Evolutionary conservation across 495 filamentous ascomycete species (phyloP).

Genomic region (Delitschia confertaspora): DNA sequence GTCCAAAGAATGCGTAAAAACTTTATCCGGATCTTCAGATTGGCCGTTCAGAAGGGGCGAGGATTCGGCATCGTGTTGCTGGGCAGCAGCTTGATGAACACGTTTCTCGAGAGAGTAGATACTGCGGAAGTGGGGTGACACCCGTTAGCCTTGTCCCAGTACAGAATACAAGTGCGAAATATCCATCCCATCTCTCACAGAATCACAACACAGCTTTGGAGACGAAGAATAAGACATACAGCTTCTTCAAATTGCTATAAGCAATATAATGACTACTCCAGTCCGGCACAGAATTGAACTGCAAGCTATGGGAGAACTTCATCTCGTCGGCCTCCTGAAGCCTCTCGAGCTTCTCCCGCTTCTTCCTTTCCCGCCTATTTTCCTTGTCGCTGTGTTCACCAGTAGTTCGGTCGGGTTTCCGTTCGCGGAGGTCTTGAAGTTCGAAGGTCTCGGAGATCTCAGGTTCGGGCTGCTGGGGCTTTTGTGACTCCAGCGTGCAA

Average conservation of each 20-base stretch:
- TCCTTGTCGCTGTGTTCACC: constrained; percentile 4
- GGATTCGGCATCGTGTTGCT: constrained; percentile 60
- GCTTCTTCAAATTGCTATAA: constrained; percentile 97
- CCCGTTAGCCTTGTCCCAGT: constrained; percentile 15
- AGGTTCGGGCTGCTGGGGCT: too few relatives aligned
- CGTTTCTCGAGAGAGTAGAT: constrained; percentile 90
- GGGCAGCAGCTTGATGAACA: constrained; percentile 44
- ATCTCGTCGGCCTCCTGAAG: constrained; percentile 63
- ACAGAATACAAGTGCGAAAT: neutral
- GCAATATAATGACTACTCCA: constrained; percentile 97
- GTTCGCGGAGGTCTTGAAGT: constrained; percentile 18
- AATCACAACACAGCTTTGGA: neutral
- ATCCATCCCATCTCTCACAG: neutral
- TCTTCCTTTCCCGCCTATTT: constrained; percentile 21
- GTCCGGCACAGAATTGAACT: constrained; percentile 98
- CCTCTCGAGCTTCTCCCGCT: constrained; percentile 34
- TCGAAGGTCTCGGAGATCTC: constrained; percentile 20
- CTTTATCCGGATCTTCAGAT: constrained; percentile 57
- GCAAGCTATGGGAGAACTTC: constrained; percentile 99
- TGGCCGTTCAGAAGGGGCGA: constrained; percentile 66
- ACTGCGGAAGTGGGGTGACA: constrained; percentile 44
- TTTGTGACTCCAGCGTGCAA: too few relatives aligned
- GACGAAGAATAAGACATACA: constrained; percentile 49
- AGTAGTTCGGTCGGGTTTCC: neutral
- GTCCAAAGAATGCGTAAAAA: constrained; percentile 75